Evolutionary conservation across 108 stramenopile species (phyloP).

Genomic region (Nitzschia inconspicua): DNA sequence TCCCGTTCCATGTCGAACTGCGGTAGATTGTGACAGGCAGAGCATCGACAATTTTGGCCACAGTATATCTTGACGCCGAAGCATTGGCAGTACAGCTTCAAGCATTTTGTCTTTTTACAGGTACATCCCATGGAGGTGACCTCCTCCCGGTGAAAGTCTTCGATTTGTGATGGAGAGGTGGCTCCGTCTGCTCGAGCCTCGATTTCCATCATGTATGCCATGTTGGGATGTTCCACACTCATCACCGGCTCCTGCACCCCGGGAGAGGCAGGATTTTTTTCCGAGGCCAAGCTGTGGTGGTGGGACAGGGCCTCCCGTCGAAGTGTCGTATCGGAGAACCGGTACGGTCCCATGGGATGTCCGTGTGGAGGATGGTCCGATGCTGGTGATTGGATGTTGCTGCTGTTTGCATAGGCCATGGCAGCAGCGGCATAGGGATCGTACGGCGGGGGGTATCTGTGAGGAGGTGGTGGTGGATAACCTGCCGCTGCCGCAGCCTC

Average conservation of each 20-base stretch:
- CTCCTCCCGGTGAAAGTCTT: constrained; percentile 30
- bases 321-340: constrained; percentile 32
- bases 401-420: too few relatives aligned
- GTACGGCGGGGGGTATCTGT: background rate
- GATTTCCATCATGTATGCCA: constrained; percentile 5
- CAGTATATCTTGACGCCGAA: constrained; percentile 80
- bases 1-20: constrained; percentile 55
- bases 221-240: too few relatives aligned
- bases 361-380: background rate
- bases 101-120: constrained; percentile 94
- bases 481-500: too few relatives aligned
- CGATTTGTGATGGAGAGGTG: constrained; percentile 33
- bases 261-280: too few relatives aligned
- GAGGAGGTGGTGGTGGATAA: constrained; percentile 3
- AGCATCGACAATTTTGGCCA: constrained; percentile 62
- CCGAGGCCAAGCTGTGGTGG: too few relatives aligned
- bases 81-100: constrained; percentile 98
- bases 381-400: background rate
- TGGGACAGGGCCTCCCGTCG: constrained; percentile 27
- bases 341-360: constrained; percentile 20
- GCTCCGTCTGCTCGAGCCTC: constrained; percentile 27
- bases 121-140: constrained; percentile 77
- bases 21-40: constrained; percentile 67
- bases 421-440: background rate
- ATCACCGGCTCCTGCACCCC: too few relatives aligned